Evolutionary conservation across 257 asterid species (phyloP).

Genomic region (Lantana camara): DNA sequence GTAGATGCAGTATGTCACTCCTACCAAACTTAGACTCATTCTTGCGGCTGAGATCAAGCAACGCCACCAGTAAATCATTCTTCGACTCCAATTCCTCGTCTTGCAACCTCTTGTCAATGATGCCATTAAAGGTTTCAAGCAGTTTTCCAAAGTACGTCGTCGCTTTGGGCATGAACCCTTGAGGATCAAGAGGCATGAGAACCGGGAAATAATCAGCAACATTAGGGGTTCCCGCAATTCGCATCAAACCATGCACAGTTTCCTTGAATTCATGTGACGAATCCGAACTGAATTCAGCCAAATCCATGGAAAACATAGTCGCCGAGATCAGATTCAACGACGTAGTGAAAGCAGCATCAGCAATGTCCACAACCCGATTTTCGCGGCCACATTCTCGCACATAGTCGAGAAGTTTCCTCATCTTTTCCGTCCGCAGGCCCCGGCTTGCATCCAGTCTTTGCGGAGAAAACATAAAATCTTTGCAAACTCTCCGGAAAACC

Average conservation of each 20-base stretch:
- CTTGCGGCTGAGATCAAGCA: too few relatives aligned
- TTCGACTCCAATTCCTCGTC: background rate
- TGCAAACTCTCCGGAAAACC: conserved; percentile 32
- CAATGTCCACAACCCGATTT: too few relatives aligned
- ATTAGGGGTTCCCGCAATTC: conserved; percentile 12
- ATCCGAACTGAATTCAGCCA: conserved; percentile 17
- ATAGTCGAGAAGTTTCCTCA: conserved; percentile 25
- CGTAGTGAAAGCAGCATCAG: too few relatives aligned
- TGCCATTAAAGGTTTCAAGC: conserved; percentile 16
- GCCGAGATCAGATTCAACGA: too few relatives aligned
- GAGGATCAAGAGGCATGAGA: conserved; percentile 28
- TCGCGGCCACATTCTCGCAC: conserved; percentile 23
- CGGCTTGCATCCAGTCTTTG: conserved; percentile 32
- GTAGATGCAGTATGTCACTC: conserved; percentile 17
- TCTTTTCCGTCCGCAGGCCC: conserved; percentile 36
- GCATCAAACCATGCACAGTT: conserved; percentile 26
- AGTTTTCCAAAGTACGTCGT: background rate
- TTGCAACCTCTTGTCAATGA: conserved; percentile 33
- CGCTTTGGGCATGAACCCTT: conserved; percentile 20
- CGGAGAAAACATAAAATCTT: conserved; percentile 30
- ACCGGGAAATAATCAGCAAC: too few relatives aligned
- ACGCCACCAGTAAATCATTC: too few relatives aligned
- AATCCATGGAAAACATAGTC: too few relatives aligned
- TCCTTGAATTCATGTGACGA: conserved; percentile 34
- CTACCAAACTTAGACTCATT: too few relatives aligned